Evolutionary conservation across 148 eudicot genomes (phyloP), one percentile per base, ranked within the genome.

Genomic region (Amaranthus cruentus): DNA sequence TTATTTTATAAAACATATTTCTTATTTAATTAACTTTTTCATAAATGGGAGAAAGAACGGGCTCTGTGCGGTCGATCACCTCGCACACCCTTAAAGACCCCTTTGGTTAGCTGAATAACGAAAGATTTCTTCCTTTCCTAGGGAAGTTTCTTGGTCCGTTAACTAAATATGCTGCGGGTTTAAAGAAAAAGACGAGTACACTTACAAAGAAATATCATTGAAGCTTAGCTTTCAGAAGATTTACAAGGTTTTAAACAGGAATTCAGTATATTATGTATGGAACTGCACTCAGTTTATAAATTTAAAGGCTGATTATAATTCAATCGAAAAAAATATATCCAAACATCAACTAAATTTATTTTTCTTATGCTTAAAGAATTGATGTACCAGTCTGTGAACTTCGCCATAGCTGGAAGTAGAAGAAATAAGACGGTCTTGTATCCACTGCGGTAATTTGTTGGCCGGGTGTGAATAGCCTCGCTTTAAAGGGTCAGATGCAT

Each of bases 371-470:
- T 81, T 89, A 81, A 89, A 94, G 85, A 94, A 94, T 77, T 87
- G 91, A 83, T 87, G 91, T 67, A 94, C 78, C 66, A 71, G 75
- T 77, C 83, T 82, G 70, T 94, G 98, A 64, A 91, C 91, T 85
- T 88, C 87, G 57, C 98, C 98, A 67, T 91, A 94, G 78, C 70
- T 87, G 48, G 72, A 56, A 28, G 89, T 71, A 14, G 75, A 74
- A 59, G 90, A 79, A 72, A 89, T 75, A 51, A 91, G 90, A 55
- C 84, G 84, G 44, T 80, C 84, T 84, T 72, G 87, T 66, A 94
- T 94, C 98, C 97, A 94, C 70, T 77, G 85, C 3, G 98, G 97
- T 59, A 94, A 89, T 86, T 91, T 91, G 76, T 86, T 85, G 10
- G 83, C 82, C 14, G 93, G 88, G 78, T 90, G 96, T 13, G 91